Evolutionary conservation across 140 eudicot species (phyloP), one percentile per base, ranked within the genome.

Genomic region (Erigeron philadelphicus): DNA sequence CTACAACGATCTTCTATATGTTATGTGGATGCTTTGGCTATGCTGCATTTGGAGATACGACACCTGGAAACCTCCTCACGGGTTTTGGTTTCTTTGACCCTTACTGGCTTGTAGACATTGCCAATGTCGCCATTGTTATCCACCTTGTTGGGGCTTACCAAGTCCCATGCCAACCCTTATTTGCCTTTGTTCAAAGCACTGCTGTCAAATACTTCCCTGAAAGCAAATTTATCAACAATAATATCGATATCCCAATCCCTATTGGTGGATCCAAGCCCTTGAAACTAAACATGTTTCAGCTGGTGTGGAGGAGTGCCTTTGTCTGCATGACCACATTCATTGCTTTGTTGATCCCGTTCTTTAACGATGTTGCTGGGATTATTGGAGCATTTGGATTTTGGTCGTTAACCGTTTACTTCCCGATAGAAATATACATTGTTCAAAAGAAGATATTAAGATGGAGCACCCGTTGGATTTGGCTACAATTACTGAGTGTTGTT

Each of bases 331-430:
- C 96, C 9, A 91, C 97, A 0, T 10, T 91, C 7, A 80, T 91
- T 7, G 85, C 97, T 0, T 80, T 88, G 97, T 79, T 91, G 21
- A 61, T 91, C 83, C 96, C 97, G 1, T 91, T 91, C 77, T 91
- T 91, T 67, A 91, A 84, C 17, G 97, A 91, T 56, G 86, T 91
- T 3, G 97, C 88, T 1, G 97, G 97, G 41, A 73, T 91, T 9
- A 82, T 91, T 0, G 97, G 97, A 18, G 97, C 97, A 0, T 78
- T 91, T 17, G 97, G 96, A 38, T 88, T 91, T 52, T 91, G 97
- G 97, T 96, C 97, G 1, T 64, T 88, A 8, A 91, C 95, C 0
- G 96, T 91, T 6, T 91, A 90, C 66, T 81, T 79, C 76, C 97
- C 97, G 0, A 93, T 90, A 15, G 90, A 90, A 61, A 90, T 90